phyloP scores from a whole-genome alignment of 192 early-diverging fungal species.

The Podochytrium sp. region DNA sequence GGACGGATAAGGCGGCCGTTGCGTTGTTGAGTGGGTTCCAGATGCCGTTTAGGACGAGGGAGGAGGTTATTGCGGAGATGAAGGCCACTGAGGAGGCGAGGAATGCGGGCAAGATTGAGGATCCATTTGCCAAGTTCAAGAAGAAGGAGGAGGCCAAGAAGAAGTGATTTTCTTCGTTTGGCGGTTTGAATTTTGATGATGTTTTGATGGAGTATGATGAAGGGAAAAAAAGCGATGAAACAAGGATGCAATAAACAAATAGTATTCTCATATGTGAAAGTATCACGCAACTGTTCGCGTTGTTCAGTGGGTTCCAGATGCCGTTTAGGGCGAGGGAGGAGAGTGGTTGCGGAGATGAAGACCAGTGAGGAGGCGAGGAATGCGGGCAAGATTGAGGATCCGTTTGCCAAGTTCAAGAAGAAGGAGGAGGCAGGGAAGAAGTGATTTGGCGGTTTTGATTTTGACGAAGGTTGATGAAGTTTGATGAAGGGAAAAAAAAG shows the following conservation, averaged over 20 bases:
- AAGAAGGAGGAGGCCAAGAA: too few relatives aligned
- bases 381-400: constrained; percentile 44
- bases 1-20: constrained; percentile 75
- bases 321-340: constrained; percentile 64
- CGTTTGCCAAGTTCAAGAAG: constrained; percentile 58
- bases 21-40: constrained; percentile 87
- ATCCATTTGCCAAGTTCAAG: constrained; percentile 60
- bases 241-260: too few relatives aligned
- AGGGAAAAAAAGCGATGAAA: too few relatives aligned
- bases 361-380: constrained; percentile 32
- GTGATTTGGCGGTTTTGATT: too few relatives aligned
- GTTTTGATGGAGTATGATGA: too few relatives aligned
- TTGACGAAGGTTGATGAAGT: too few relatives aligned
- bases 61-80: constrained; percentile 37
- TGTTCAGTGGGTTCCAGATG: constrained; percentile 88
- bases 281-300: too few relatives aligned
- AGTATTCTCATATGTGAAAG: too few relatives aligned
- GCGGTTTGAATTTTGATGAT: too few relatives aligned
- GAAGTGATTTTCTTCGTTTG: too few relatives aligned
- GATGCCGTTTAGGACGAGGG: constrained; percentile 70
- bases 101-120: constrained; percentile 37
- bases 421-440: too few relatives aligned
- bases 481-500: too few relatives aligned
- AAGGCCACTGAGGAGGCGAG: constrained; percentile 28
- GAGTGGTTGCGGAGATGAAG: constrained; percentile 33